Evolutionary conservation across 805 yeast species (phyloP).

Genomic region (Candida adriatica): DNA sequence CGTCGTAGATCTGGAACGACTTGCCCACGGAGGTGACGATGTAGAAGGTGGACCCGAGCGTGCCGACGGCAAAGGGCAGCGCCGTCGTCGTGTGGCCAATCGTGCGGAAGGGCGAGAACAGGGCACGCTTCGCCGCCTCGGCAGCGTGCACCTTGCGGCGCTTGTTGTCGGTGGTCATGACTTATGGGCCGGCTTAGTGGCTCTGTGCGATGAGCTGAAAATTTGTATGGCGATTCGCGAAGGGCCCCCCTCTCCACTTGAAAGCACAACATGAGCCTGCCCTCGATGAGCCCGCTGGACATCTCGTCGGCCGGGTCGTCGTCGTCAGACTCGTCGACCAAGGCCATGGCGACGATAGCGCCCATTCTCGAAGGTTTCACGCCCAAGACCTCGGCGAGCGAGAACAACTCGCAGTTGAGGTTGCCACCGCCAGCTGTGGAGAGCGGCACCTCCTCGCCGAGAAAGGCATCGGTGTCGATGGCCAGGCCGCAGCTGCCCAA

Average conservation of each 20-base stretch:
- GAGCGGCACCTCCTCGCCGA: conserved; percentile 11
- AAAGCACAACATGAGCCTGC: not conserved
- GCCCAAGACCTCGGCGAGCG: conserved; percentile 60
- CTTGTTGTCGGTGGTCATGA: not conserved
- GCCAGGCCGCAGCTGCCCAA: conserved; percentile 46
- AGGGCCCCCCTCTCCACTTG: not conserved
- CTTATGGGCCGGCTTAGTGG: not conserved
- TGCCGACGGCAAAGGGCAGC: conserved; percentile 80
- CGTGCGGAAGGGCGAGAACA: conserved; percentile 83
- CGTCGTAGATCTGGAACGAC: conserved; percentile 90
- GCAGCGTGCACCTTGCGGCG: conserved; percentile 13
- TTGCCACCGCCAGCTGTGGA: conserved; percentile 20
- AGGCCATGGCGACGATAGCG: conserved; percentile 73
- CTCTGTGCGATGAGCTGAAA: not conserved
- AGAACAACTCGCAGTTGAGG: conserved; percentile 27
- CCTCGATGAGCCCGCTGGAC: conserved; percentile 26
- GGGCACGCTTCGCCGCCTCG: conserved; percentile 34
- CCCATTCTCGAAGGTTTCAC: conserved; percentile 69
- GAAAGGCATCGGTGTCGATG: conserved; percentile 12
- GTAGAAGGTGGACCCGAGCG: conserved; percentile 81
- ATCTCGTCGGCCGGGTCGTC: conserved; percentile 15
- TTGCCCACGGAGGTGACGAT: conserved; percentile 86
- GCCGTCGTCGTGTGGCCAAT: conserved; percentile 87
- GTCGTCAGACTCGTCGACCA: conserved; percentile 29
- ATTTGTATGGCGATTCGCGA: not conserved